Evolutionary conservation across 805 yeast species (phyloP).

Genomic region (Tetrapisispora fleetii): DNA sequence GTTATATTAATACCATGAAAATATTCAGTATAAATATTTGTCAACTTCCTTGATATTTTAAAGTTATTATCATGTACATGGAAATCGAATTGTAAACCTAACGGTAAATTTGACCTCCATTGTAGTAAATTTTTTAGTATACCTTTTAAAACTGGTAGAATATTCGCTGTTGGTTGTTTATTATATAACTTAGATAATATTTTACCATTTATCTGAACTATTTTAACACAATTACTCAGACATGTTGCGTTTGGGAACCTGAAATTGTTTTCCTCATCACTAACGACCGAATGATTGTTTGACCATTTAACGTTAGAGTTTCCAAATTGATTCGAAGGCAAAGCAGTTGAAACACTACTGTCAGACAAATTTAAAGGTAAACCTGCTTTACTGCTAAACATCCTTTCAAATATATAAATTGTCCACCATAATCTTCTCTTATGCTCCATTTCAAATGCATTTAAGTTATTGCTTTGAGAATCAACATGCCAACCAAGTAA

Average conservation of each 20-base stretch:
- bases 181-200: constrained; percentile 62
- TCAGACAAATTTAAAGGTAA: constrained; percentile 70
- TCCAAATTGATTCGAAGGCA: constrained; percentile 37
- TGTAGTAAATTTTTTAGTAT: constrained; percentile 54
- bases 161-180: constrained; percentile 66
- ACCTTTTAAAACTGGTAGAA: constrained; percentile 62
- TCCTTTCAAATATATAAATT: constrained; percentile 70
- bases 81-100: constrained; percentile 55
- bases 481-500: constrained; percentile 77
- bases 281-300: constrained; percentile 43
- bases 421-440: constrained; percentile 84
- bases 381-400: constrained; percentile 77
- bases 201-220: constrained; percentile 69
- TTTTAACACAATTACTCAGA: constrained; percentile 65
- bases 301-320: constrained; percentile 50
- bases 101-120: constrained; percentile 61
- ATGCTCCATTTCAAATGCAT: constrained; percentile 67
- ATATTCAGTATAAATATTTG: constrained; percentile 72
- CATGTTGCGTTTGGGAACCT: constrained; percentile 58
- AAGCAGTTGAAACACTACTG: constrained; percentile 67
- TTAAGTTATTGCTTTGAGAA: constrained; percentile 58
- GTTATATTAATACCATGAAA: constrained; percentile 76
- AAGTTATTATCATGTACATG: constrained; percentile 24
- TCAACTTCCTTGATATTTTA: constrained; percentile 53
- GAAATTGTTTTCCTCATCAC: constrained; percentile 51